Evolutionary conservation across 2,329 filamentous ascomycete species (phyloP).

Genomic region (Metarhizium humberi): DNA sequence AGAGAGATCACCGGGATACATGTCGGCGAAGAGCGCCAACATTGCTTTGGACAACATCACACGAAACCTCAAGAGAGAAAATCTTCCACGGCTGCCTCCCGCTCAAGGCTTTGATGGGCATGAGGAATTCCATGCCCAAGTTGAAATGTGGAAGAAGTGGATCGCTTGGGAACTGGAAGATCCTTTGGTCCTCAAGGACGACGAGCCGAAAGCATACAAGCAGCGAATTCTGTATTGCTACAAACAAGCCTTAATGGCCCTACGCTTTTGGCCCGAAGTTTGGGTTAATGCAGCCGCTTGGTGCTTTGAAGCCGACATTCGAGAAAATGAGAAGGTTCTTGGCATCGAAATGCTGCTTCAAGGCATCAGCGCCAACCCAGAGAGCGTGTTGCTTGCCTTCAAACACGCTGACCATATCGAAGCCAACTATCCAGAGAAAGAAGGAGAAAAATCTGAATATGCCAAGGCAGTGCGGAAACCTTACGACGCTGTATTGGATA

Average conservation of each 20-base stretch:
- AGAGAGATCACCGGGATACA: constrained; percentile 85
- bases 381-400: constrained; percentile 83
- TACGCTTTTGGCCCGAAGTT: constrained; percentile 90
- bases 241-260: constrained; percentile 84
- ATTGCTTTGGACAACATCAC: constrained; percentile 87
- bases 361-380: constrained; percentile 82
- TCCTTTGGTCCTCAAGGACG: constrained; percentile 73
- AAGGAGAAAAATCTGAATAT: constrained; percentile 68
- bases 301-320: constrained; percentile 70
- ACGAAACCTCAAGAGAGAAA: constrained; percentile 64
- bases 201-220: constrained; percentile 67
- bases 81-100: constrained; percentile 73
- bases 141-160: constrained; percentile 88
- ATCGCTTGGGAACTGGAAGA: constrained; percentile 93
- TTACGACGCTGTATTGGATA: constrained; percentile 73
- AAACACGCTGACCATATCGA: constrained; percentile 86
- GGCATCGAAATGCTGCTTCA: constrained; percentile 73
- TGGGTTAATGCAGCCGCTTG: constrained; percentile 95
- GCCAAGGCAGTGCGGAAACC: constrained; percentile 72
- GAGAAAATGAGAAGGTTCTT: constrained; percentile 46
- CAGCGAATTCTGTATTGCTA: constrained; percentile 82
- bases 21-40: constrained; percentile 88
- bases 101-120: constrained; percentile 80
- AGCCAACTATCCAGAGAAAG: constrained; percentile 64
- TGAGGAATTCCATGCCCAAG: constrained; percentile 72